Percentiles rank a stretch among this genome's conserved stretches.
These are phyloP conservation scores for Rhizopus sp. DNA, from an alignment of 371 early-diverging fungal genomes.

Conservation along the genomic window DNA sequence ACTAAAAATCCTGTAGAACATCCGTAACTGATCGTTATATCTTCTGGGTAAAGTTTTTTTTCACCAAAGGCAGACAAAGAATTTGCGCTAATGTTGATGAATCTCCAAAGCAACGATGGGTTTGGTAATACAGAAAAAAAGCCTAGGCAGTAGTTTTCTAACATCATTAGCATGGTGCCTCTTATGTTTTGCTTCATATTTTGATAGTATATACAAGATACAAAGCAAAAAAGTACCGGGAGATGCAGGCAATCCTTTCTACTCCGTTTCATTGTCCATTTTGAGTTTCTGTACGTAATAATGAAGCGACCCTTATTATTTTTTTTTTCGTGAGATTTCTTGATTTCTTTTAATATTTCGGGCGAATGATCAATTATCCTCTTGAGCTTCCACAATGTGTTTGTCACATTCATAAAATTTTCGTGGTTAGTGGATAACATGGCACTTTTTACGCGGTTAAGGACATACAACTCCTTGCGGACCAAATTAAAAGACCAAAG, in stretches of 20 bases:
- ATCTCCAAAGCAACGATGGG: not conserved
- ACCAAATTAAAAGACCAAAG: not conserved
- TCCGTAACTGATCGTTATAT: not conserved
- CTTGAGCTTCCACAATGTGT: slow-evolving; percentile 1
- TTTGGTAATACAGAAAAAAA: slow-evolving; percentile 1
- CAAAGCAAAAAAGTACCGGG: not conserved
- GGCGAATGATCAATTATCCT: not conserved
- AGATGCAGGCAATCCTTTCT: not conserved
- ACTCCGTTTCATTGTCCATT: too few species aligned
- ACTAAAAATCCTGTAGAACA: not conserved
- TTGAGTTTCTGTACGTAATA: too few species aligned
- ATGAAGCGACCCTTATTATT: too few species aligned
- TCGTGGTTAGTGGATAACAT: not conserved
- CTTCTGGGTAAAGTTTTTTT: not conserved
- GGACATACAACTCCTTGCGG: not conserved
- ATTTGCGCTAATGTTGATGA: not conserved
- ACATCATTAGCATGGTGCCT: not conserved
- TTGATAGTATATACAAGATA: not conserved
- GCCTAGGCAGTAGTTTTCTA: slow-evolving; percentile 1
- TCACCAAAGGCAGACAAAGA: not conserved
- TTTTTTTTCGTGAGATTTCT: not conserved
- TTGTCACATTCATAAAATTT: not conserved
- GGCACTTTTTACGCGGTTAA: not conserved
- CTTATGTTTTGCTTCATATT: slow-evolving; percentile 1
- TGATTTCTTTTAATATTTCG: not conserved